These are phyloP conservation scores for Aspergillus homomorphus DNA, from an alignment of 495 filamentous ascomycete species.

Conservation along the genomic window DNA sequence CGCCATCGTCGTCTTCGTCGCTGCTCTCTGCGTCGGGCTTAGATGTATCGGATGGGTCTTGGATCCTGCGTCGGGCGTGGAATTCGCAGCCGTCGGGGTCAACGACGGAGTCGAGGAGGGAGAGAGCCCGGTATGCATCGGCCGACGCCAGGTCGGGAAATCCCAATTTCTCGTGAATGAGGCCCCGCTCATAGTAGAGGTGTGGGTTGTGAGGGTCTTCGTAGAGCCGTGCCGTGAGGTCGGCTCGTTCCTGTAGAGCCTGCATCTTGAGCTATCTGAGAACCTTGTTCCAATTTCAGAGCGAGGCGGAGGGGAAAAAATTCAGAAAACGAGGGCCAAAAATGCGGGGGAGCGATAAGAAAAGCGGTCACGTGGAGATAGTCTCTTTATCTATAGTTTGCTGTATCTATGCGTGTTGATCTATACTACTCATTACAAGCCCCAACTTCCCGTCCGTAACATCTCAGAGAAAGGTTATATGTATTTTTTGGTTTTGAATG, in stretches of 20 bases:
- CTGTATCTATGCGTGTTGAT: neutral
- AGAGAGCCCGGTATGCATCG: slow-evolving; percentile 85
- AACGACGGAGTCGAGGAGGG: slow-evolving; percentile 75
- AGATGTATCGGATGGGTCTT: neutral
- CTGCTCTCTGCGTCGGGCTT: slow-evolving; percentile 8
- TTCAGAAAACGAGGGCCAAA: neutral
- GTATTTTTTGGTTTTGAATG: neutral
- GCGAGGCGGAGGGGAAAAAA: slow-evolving; percentile 1
- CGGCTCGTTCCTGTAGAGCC: slow-evolving; percentile 24
- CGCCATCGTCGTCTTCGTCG: slow-evolving; percentile 24
- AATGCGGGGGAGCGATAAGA: slow-evolving; percentile 13
- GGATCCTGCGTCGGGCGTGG: slow-evolving; percentile 32
- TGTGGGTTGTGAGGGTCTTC: slow-evolving; percentile 72
- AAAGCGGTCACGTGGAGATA: slow-evolving; percentile 16
- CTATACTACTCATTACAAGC: neutral
- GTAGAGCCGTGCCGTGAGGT: slow-evolving; percentile 33
- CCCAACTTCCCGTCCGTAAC: no score
- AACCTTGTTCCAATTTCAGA: neutral
- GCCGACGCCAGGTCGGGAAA: slow-evolving; percentile 89
- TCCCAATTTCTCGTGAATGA: slow-evolving; percentile 66
- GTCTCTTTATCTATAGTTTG: neutral
- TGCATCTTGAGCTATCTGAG: slow-evolving; percentile 6
- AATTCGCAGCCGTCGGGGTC: slow-evolving; percentile 53
- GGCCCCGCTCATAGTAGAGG: slow-evolving; percentile 68
- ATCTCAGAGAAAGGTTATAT: neutral